Conservation (phyloP, 352 stramenopile genomes). For the Globisporangium cylindrosporum region DNA sequence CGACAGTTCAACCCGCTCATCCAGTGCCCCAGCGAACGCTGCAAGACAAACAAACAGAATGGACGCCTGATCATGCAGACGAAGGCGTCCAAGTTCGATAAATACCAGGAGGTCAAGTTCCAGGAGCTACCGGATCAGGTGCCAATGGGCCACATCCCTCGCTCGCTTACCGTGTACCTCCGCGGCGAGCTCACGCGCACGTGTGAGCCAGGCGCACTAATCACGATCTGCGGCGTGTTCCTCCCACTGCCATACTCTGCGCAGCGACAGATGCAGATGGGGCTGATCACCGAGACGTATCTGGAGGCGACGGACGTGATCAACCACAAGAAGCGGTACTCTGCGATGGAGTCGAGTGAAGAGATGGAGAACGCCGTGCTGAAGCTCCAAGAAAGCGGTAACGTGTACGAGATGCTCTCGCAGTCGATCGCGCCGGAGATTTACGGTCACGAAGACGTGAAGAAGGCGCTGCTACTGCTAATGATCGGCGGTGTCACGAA, state of each 20-base stretch:
- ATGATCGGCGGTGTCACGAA: constrained; percentile 94
- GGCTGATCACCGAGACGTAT: constrained; percentile 97
- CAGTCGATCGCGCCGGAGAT: constrained; percentile 98
- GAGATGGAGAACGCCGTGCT: constrained; percentile 80
- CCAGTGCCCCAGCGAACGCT: constrained; percentile 89
- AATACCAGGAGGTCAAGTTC: constrained; percentile 99
- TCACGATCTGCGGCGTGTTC: constrained; percentile 97
- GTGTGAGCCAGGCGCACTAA: constrained; percentile 93
- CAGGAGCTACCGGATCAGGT: constrained; percentile 93
- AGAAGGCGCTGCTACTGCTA: constrained; percentile 97
- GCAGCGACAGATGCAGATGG: constrained; percentile 95
- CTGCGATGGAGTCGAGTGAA: constrained; percentile 87
- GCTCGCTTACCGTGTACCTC: constrained; percentile 90
- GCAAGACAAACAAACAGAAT: constrained; percentile 73
- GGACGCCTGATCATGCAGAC: constrained; percentile 94
- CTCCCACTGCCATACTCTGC: constrained; percentile 91
- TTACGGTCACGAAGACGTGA: constrained; percentile 99
- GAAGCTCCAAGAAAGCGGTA: constrained; percentile 60
- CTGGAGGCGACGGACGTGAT: constrained; percentile 94
- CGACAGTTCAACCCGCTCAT: constrained; percentile 94
- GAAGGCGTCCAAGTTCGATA: constrained; percentile 97
- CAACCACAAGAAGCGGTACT: constrained; percentile 98
- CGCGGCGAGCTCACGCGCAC: constrained; percentile 92
- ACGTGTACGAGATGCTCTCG: constrained; percentile 93
- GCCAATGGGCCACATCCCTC: constrained; percentile 98